These are phyloP conservation scores for Dothistroma septosporum DNA, from an alignment of 2,329 filamentous ascomycete genomes.

Conservation along the genomic window DNA sequence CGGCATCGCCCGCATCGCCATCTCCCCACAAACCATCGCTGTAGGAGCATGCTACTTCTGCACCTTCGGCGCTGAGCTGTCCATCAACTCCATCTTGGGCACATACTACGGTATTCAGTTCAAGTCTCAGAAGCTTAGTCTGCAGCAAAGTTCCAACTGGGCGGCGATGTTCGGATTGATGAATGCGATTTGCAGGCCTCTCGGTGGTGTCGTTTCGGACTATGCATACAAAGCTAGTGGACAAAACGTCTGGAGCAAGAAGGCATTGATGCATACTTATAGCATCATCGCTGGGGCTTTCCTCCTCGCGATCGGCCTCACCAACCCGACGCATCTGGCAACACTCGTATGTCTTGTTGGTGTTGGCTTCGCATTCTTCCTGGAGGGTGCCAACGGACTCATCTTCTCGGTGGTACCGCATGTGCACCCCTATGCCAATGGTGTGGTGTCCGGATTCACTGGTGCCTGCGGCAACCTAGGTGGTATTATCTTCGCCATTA, in stretches of 20 bases:
- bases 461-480: constrained; percentile 81
- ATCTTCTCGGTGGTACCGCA: constrained; percentile 86
- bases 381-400: constrained; percentile 79
- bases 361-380: constrained; percentile 72
- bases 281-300: constrained; percentile 56
- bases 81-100: constrained; percentile 59
- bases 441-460: constrained; percentile 70
- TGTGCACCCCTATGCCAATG: constrained; percentile 78
- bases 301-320: constrained; percentile 59
- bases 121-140: constrained; percentile 40
- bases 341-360: constrained; percentile 74
- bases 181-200: constrained; percentile 63
- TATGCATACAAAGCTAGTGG: constrained; percentile 49
- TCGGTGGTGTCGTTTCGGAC: constrained; percentile 60
- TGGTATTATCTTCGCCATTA: constrained; percentile 76
- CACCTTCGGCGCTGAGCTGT: constrained; percentile 58
- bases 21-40: constrained; percentile 56
- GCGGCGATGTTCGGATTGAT: constrained; percentile 73
- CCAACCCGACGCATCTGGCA: constrained; percentile 57
- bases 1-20: constrained; percentile 58
- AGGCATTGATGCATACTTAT: constrained; percentile 56
- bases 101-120: constrained; percentile 58
- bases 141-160: constrained; percentile 56
- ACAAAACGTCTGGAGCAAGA: constrained; percentile 59
- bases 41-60: constrained; percentile 55